These are phyloP conservation scores for Podosphaera xanthii DNA, from an alignment of 2,329 filamentous ascomycete species.

Conservation along the genomic window DNA sequence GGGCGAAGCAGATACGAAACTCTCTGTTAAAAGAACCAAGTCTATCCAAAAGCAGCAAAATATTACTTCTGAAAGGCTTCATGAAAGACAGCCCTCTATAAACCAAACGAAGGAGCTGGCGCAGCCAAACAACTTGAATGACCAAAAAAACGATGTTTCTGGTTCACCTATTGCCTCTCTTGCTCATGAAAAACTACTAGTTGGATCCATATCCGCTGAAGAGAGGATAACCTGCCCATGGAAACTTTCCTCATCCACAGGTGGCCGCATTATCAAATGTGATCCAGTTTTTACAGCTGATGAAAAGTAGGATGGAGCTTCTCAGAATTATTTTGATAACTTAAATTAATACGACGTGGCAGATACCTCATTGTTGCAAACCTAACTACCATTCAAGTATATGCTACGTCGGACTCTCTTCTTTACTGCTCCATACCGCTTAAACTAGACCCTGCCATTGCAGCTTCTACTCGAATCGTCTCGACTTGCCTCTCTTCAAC, in stretches of 20 bases:
- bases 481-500: slow-evolving; percentile 21
- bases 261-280: slow-evolving; percentile 39
- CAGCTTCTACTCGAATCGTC: slow-evolving; percentile 15
- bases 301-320: slow-evolving; percentile 26
- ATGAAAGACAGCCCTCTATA: no score
- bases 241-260: slow-evolving; percentile 40
- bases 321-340: slow-evolving; percentile 13
- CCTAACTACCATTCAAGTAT: slow-evolving; percentile 54
- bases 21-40: no score
- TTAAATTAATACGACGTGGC: slow-evolving; percentile 5
- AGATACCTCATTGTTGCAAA: slow-evolving; percentile 54
- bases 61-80: no score
- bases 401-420: slow-evolving; percentile 60
- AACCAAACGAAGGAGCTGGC: no score
- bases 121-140: no score
- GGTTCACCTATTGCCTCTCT: no score
- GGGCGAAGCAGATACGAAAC: no score
- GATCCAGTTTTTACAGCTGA: slow-evolving; percentile 38
- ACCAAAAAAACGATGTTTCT: no score
- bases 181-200: no score
- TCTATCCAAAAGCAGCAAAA: no score
- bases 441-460: slow-evolving; percentile 18
- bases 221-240: slow-evolving; percentile 18
- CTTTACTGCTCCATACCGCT: slow-evolving; percentile 46
- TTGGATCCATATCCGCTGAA: no score